Percentiles rank a stretch among this genome's conserved stretches.
Conservation (phyloP, 176 grass and related monocot genomes). For the Oryza glumipatula region DNA sequence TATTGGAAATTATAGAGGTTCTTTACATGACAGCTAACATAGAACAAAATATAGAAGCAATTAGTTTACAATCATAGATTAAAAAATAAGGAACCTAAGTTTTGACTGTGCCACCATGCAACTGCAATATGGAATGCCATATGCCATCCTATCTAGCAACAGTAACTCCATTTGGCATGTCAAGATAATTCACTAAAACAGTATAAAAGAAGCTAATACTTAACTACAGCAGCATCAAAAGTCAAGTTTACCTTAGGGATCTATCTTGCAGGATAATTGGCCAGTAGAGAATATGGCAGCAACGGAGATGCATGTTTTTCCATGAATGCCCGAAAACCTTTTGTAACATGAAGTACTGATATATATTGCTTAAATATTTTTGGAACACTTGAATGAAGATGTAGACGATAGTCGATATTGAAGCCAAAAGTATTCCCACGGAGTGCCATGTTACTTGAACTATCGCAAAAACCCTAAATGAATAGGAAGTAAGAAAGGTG, state of each 20-base stretch:
- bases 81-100: background rate
- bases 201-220: background rate
- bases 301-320: constrained; percentile 69
- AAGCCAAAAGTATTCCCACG: constrained; percentile 61
- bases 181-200: constrained; percentile 11
- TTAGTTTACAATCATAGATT: constrained; percentile 8
- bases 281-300: constrained; percentile 95
- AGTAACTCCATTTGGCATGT: constrained; percentile 12
- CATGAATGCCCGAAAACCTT: constrained; percentile 73
- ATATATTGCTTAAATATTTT: constrained; percentile 54
- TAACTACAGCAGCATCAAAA: constrained; percentile 13
- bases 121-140: background rate
- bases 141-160: background rate
- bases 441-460: constrained; percentile 54
- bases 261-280: constrained; percentile 78
- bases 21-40: constrained; percentile 25
- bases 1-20: constrained; percentile 19
- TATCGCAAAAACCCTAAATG: constrained; percentile 52
- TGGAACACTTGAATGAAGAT: constrained; percentile 66
- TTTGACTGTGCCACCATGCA: background rate
- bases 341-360: constrained; percentile 52
- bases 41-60: constrained; percentile 26
- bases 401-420: constrained; percentile 66
- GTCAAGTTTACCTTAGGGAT: constrained; percentile 59
- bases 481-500: constrained; percentile 38